Evolutionary conservation across 164 flowering plant genomes (phyloP).

Genomic region (Nelumbo lutea): DNA sequence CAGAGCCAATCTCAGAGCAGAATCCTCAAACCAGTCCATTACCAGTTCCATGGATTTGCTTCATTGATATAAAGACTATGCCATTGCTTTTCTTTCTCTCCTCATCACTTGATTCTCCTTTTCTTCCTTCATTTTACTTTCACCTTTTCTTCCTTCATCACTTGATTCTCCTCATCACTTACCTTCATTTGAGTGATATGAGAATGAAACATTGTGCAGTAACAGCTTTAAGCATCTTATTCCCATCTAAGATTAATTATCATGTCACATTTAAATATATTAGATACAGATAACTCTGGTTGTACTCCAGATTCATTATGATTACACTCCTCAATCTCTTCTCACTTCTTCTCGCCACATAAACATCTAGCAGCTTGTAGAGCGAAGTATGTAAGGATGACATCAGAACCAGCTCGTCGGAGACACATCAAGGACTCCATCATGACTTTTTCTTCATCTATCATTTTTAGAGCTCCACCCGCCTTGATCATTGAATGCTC

Average conservation of each 20-base stretch:
- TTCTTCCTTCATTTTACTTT: conserved; percentile 1
- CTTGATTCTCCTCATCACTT: conserved; percentile 10
- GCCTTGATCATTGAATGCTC: conserved; percentile 98
- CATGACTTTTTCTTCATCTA: conserved; percentile 91
- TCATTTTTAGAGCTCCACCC: conserved; percentile 87
- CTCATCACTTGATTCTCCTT: background rate
- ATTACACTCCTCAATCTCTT: background rate
- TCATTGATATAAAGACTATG: conserved; percentile 11
- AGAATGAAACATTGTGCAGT: conserved; percentile 13
- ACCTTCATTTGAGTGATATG: conserved; percentile 15
- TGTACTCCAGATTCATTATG: background rate
- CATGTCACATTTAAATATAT: background rate
- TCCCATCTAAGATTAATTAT: background rate
- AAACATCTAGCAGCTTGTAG: conserved; percentile 81
- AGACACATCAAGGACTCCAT: conserved; percentile 92
- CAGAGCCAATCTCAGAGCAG: conserved; percentile 31
- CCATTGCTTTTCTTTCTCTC: background rate
- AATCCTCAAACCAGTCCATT: conserved; percentile 26
- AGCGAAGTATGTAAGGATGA: conserved; percentile 89
- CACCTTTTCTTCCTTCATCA: background rate
- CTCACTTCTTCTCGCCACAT: conserved; percentile 73
- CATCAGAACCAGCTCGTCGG: conserved; percentile 87
- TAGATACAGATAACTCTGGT: background rate
- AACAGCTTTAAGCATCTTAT: conserved; percentile 20
- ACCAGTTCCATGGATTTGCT: conserved; percentile 31